Evolutionary conservation across 345 rosid genomes (phyloP).

Genomic region (Rhodamnia argentea): DNA sequence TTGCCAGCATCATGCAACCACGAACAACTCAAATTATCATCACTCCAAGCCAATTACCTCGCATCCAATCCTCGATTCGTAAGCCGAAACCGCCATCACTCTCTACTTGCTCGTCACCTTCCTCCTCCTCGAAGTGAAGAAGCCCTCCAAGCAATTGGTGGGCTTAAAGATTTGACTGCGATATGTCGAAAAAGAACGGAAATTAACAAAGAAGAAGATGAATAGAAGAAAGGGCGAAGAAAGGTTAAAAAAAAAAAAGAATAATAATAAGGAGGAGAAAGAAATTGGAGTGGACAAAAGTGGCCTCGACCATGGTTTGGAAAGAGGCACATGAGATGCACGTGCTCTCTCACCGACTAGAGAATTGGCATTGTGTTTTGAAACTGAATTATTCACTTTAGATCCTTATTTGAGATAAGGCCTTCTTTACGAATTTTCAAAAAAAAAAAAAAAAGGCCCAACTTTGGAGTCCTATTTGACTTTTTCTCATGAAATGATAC

Average conservation of each 20-base stretch:
- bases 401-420: not conserved
- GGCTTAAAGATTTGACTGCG: no score
- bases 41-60: no score
- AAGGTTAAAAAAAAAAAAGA: not conserved
- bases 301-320: not conserved
- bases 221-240: not conserved
- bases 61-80: no score
- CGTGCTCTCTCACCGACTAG: no score
- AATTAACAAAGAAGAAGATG: not conserved
- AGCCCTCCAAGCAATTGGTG: no score
- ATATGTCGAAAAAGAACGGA: no score
- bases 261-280: not conserved
- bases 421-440: not conserved
- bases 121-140: no score
- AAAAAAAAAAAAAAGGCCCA: not conserved
- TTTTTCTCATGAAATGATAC: not conserved
- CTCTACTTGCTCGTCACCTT: no score
- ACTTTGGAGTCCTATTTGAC: not conserved
- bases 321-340: not conserved
- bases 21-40: no score
- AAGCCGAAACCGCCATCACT: no score
- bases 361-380: not conserved
- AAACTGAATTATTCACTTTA: not conserved
- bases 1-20: not conserved
- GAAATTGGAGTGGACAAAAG: not conserved